Evolutionary conservation across 1,139 yeast genomes (phyloP).

Genomic region (Diutina rugosa): DNA sequence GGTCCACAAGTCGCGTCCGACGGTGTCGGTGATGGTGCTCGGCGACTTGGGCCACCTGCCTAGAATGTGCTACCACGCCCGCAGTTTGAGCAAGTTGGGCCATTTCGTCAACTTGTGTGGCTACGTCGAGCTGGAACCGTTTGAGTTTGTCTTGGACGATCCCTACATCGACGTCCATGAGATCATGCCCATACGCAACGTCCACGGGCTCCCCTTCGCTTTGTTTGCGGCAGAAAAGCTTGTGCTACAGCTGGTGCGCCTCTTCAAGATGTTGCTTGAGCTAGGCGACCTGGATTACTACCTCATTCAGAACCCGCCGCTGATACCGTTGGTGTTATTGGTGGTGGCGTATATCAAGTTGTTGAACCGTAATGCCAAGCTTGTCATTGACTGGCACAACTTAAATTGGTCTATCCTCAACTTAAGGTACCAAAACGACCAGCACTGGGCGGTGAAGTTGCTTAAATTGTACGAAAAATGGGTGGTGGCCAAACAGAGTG

Average conservation of each 20-base stretch:
- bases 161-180: conserved; percentile 38
- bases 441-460: conserved; percentile 50
- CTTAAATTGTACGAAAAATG: conserved; percentile 45
- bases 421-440: conserved; percentile 38
- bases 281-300: conserved; percentile 56
- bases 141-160: conserved; percentile 29
- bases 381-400: conserved; percentile 95
- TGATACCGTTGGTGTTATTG: conserved; percentile 67
- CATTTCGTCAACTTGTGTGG: conserved; percentile 81
- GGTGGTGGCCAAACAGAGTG: conserved; percentile 46
- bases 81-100: conserved; percentile 56
- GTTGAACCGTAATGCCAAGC: conserved; percentile 43
- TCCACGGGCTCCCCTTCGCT: conserved; percentile 35
- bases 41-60: conserved; percentile 97
- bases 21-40: conserved; percentile 67
- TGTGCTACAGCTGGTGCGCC: conserved; percentile 33
- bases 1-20: conserved; percentile 18
- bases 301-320: conserved; percentile 89
- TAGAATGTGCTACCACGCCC: conserved; percentile 85
- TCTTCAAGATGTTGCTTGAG: conserved; percentile 34
- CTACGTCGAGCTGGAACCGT: conserved; percentile 47
- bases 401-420: conserved; percentile 77
- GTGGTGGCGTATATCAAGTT: conserved; percentile 40
- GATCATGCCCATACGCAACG: conserved; percentile 34
- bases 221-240: conserved; percentile 53